phyloP scores from a whole-genome alignment of 371 early-diverging fungal species.

The Saksenaea oblongispora region DNA sequence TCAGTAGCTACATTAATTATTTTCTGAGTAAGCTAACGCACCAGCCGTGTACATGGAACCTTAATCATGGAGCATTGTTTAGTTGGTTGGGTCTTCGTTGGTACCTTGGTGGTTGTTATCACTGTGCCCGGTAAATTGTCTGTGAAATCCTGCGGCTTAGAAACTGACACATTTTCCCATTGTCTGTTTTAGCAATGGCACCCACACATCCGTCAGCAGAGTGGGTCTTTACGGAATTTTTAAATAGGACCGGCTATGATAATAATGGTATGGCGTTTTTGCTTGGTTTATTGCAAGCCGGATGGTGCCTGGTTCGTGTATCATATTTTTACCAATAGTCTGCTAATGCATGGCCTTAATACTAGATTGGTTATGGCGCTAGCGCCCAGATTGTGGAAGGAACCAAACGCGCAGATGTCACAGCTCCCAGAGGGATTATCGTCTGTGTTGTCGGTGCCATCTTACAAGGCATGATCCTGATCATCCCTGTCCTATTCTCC shows the following conservation, averaged over 20 bases:
- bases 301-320: slow-evolving; percentile 31
- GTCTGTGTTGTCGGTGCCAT: slow-evolving; percentile 35
- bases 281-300: slow-evolving; percentile 42
- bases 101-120: slow-evolving; percentile 36
- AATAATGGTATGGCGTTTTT: slow-evolving; percentile 37
- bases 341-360: not conserved
- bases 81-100: slow-evolving; percentile 37
- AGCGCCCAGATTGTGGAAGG: slow-evolving; percentile 51
- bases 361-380: slow-evolving; percentile 38
- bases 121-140: slow-evolving; percentile 21
- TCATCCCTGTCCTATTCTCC: slow-evolving; percentile 35
- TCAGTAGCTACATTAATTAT: slow-evolving; percentile 28
- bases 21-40: slow-evolving; percentile 20
- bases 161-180: not conserved
- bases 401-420: slow-evolving; percentile 37
- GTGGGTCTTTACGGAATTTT: slow-evolving; percentile 45
- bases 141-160: not conserved
- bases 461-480: slow-evolving; percentile 36
- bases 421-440: slow-evolving; percentile 50
- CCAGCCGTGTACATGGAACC: not conserved
- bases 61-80: not conserved
- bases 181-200: slow-evolving; percentile 29
- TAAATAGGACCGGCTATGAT: slow-evolving; percentile 35
- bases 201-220: slow-evolving; percentile 28
- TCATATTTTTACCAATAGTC: not conserved